A percentile compares a stretch with the other conserved stretches of the same genome.
Conservation (phyloP, 2,329 filamentous ascomycete species). For the Exutisphaerella laricina region DNA sequence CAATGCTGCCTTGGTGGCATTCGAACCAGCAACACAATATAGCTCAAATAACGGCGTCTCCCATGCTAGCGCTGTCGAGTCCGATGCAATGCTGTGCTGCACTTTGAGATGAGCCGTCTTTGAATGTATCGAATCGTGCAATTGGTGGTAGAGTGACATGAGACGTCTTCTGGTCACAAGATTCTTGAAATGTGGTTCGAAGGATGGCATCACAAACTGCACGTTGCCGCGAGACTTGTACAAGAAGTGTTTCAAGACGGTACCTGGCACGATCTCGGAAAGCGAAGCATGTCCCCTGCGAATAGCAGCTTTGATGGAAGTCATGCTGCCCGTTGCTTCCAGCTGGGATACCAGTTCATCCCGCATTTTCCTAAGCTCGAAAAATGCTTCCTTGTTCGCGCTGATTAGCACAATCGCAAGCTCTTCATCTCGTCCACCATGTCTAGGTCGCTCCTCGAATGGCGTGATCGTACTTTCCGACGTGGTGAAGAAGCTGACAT, state of each 20-base stretch:
- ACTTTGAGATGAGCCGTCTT: constrained; percentile 82
- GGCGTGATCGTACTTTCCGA: constrained; percentile 28
- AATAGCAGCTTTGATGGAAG: constrained; percentile 67
- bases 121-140: constrained; percentile 80
- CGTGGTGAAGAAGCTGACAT: constrained; percentile 85
- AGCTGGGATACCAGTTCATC: constrained; percentile 63
- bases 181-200: constrained; percentile 60
- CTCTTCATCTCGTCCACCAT: constrained; percentile 47
- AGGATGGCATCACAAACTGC: constrained; percentile 88
- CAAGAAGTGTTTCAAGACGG: constrained; percentile 80
- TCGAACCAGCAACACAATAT: constrained; percentile 86
- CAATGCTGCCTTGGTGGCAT: constrained; percentile 56
- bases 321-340: constrained; percentile 67
- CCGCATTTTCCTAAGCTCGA: constrained; percentile 70
- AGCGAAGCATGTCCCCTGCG: constrained; percentile 64
- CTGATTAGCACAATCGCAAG: constrained; percentile 93
- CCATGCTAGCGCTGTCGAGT: constrained; percentile 80
- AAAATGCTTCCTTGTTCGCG: constrained; percentile 89
- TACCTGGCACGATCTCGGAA: constrained; percentile 72
- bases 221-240: constrained; percentile 95
- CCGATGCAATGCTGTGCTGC: constrained; percentile 69
- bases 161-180: constrained; percentile 46
- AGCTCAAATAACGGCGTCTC: constrained; percentile 86
- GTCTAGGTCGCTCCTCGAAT: constrained; percentile 31
- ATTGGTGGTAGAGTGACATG: constrained; percentile 75